Conservation (phyloP, 768 basidiomycete genomes). For the Lentinula aciculospora region DNA sequence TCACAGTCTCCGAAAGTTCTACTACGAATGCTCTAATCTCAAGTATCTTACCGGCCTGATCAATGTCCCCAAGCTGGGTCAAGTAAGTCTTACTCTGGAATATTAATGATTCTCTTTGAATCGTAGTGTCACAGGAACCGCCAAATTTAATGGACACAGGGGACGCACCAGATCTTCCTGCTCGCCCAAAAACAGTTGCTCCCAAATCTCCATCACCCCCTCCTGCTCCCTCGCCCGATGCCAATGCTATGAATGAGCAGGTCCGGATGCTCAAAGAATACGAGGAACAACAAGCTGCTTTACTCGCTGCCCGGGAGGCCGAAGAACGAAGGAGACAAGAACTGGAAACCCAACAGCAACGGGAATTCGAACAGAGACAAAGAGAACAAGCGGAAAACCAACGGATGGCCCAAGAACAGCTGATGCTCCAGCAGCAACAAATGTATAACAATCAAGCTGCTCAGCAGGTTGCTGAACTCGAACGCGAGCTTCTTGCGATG, state of each 20-base stretch:
- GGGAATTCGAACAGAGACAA: slow-evolving; percentile 88
- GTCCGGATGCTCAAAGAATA: slow-evolving; percentile 93
- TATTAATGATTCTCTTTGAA: neutral
- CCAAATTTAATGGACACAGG: slow-evolving; percentile 89
- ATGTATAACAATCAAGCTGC: slow-evolving; percentile 74
- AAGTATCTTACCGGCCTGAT: slow-evolving; percentile 97
- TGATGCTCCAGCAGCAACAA: slow-evolving; percentile 79
- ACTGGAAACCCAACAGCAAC: slow-evolving; percentile 70
- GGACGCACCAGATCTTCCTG: slow-evolving; percentile 80
- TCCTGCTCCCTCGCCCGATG: slow-evolving; percentile 65
- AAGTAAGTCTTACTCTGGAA: slow-evolving; percentile 13
- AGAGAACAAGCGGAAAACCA: slow-evolving; percentile 84
- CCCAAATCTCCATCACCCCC: slow-evolving; percentile 57
- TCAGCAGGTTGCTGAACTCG: slow-evolving; percentile 75
- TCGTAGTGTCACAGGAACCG: slow-evolving; percentile 61
- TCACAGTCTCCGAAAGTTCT: slow-evolving; percentile 91
- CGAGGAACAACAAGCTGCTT: slow-evolving; percentile 88
- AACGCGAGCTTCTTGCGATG: slow-evolving; percentile 88
- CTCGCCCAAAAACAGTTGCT: slow-evolving; percentile 62
- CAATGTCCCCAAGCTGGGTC: slow-evolving; percentile 95
- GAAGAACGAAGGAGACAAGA: slow-evolving; percentile 82
- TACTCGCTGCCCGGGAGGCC: slow-evolving; percentile 74
- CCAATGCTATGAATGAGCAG: slow-evolving; percentile 80
- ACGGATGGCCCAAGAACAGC: slow-evolving; percentile 82
- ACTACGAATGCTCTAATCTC: slow-evolving; percentile 98